Conservation (phyloP, 495 filamentous ascomycete species). For the Friedmanniomyces endolithicus region DNA sequence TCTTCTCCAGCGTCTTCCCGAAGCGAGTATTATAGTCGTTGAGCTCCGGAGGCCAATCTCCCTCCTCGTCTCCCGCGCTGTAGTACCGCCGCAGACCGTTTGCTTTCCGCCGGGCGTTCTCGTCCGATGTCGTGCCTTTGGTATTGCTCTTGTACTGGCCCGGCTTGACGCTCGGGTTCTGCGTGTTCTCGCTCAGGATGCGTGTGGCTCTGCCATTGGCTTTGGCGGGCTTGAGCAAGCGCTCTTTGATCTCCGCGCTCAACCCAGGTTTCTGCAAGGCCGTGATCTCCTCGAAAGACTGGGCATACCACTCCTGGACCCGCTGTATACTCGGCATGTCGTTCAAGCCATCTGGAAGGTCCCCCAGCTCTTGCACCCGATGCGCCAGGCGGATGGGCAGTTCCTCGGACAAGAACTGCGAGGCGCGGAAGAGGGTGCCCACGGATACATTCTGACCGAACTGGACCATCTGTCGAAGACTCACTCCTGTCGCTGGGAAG, state of each 20-base stretch:
- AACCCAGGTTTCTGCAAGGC: slow-evolving; percentile 65
- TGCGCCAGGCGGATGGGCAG: slow-evolving; percentile 93
- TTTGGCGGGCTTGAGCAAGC: slow-evolving; percentile 61
- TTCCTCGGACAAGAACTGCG: slow-evolving; percentile 96
- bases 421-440: slow-evolving; percentile 94
- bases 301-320: slow-evolving; percentile 96
- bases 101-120: slow-evolving; percentile 34
- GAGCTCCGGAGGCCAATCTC: slow-evolving; percentile 88
- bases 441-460: slow-evolving; percentile 49
- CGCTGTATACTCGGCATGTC: slow-evolving; percentile 95
- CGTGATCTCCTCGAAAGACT: slow-evolving; percentile 98
- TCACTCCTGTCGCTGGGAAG: slow-evolving; percentile 95
- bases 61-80: slow-evolving; percentile 75
- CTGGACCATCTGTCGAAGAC: slow-evolving; percentile 96
- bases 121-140: slow-evolving; percentile 24
- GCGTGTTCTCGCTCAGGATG: slow-evolving; percentile 66
- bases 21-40: slow-evolving; percentile 89
- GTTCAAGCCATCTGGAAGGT: slow-evolving; percentile 91
- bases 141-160: slow-evolving; percentile 65
- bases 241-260: slow-evolving; percentile 60
- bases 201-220: slow-evolving; percentile 45
- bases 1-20: slow-evolving; percentile 68
- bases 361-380: slow-evolving; percentile 81
- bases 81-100: slow-evolving; percentile 56
- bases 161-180: slow-evolving; percentile 77